Evolutionary conservation across 2,329 filamentous ascomycete genomes (phyloP).

Genomic region (Fusarium secorum): DNA sequence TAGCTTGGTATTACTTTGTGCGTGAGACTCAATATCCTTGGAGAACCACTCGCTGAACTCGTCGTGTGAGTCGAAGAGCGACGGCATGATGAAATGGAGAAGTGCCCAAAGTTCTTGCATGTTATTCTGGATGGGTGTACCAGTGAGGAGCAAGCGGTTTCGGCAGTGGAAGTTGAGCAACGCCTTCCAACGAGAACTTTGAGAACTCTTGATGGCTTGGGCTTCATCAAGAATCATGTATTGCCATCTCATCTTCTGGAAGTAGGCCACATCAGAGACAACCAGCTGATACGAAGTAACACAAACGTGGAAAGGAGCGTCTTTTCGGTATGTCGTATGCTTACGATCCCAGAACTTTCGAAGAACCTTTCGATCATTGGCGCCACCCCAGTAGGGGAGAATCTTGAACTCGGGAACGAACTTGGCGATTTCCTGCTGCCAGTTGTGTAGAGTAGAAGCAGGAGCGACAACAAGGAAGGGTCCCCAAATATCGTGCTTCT

Average conservation of each 20-base stretch:
- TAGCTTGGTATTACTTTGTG: conserved; percentile 98
- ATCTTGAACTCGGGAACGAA: conserved; percentile 97
- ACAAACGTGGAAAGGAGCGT: conserved; percentile 93
- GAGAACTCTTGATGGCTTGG: conserved; percentile 97
- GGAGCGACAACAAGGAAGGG: conserved; percentile 97
- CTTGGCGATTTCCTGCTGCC: conserved; percentile 96
- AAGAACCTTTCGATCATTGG: conserved; percentile 91
- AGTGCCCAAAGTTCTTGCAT: conserved; percentile 99
- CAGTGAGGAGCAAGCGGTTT: conserved; percentile 90
- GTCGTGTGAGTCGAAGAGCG: conserved; percentile 91
- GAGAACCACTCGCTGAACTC: conserved; percentile 96
- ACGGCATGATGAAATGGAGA: conserved; percentile 99
- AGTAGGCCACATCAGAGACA: conserved; percentile 94
- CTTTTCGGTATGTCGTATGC: conserved; percentile 92
- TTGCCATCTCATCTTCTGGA: conserved; percentile 99
- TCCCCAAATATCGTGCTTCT: conserved; percentile 98
- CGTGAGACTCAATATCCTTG: conserved; percentile 96
- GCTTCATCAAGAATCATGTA: conserved; percentile 99
- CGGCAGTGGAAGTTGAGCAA: conserved; percentile 93
- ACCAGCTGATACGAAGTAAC: conserved; percentile 98
- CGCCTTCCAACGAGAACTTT: conserved; percentile 96
- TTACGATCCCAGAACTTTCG: conserved; percentile 99
- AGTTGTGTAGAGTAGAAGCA: conserved; percentile 96
- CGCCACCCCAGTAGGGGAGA: conserved; percentile 95
- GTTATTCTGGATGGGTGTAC: conserved; percentile 99